Percentiles rank a stretch among this genome's conserved stretches.
phyloP scores from a whole-genome alignment of 345 rosid genomes.

The Corchorus olitorius region DNA sequence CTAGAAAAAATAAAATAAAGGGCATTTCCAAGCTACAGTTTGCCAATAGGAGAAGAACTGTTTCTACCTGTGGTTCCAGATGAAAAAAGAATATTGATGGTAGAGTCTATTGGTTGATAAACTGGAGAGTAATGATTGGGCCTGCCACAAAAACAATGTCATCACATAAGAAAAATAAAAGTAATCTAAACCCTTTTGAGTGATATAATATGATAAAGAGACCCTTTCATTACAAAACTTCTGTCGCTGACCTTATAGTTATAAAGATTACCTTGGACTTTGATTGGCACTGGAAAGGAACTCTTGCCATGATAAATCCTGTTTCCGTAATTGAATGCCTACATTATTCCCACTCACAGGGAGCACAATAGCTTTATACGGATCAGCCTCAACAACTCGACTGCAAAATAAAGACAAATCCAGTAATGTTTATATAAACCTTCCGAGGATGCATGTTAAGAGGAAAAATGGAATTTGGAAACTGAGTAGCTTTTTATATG shows the following conservation, averaged over 20 bases:
- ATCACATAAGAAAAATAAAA: not conserved
- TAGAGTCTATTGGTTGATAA: constrained; percentile 57
- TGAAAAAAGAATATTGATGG: constrained; percentile 83
- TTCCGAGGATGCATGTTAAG: not conserved
- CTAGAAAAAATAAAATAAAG: constrained; percentile 15
- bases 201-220: not conserved
- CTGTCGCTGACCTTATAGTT: not conserved
- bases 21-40: not conserved
- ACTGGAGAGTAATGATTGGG: constrained; percentile 45
- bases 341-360: constrained; percentile 58
- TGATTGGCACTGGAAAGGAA: constrained; percentile 47
- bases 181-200: not conserved
- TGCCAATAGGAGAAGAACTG: not conserved
- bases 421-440: not conserved
- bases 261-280: constrained; percentile 50
- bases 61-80: constrained; percentile 87
- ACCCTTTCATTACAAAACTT: not conserved
- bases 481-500: not conserved
- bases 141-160: constrained; percentile 35
- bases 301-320: constrained; percentile 67
- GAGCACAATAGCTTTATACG: constrained; percentile 68
- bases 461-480: not conserved
- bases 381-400: constrained; percentile 78
- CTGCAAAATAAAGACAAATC: constrained; percentile 40
- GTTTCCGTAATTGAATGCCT: constrained; percentile 53